These are phyloP conservation scores for Pulicaria dysenterica DNA, from an alignment of 129 eudicot species.

Conservation along the genomic window DNA sequence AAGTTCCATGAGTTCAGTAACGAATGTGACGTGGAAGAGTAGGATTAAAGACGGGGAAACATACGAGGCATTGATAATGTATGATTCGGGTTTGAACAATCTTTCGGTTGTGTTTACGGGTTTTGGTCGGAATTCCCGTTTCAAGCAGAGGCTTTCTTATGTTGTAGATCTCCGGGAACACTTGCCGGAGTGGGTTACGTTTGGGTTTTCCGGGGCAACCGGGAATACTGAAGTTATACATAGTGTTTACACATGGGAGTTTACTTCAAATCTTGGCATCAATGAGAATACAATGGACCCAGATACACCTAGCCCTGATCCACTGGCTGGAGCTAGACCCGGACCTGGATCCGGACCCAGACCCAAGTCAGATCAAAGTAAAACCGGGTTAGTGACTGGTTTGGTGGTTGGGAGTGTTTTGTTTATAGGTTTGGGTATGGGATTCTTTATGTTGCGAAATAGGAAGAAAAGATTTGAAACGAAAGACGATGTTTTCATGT, in stretches of 20 bases:
- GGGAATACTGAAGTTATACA: slow-evolving; percentile 38
- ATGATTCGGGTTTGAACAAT: slow-evolving; percentile 34
- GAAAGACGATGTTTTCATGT: slow-evolving; percentile 10
- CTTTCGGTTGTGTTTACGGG: slow-evolving; percentile 42
- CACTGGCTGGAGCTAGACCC: not conserved
- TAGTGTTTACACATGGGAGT: slow-evolving; percentile 47
- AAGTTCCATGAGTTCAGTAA: slow-evolving; percentile 36
- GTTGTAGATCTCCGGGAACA: slow-evolving; percentile 45
- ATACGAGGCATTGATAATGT: slow-evolving; percentile 42
- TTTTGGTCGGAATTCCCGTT: not conserved
- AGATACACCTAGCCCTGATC: not conserved
- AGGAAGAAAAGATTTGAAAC: slow-evolving; percentile 20
- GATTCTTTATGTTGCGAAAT: slow-evolving; percentile 18
- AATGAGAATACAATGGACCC: slow-evolving; percentile 25
- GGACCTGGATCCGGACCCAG: not conserved
- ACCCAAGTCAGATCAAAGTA: slow-evolving; percentile 20
- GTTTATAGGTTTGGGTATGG: slow-evolving; percentile 23
- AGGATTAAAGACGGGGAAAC: slow-evolving; percentile 32
- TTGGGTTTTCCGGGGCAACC: slow-evolving; percentile 57
- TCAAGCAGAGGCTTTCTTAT: slow-evolving; percentile 28
- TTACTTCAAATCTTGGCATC: slow-evolving; percentile 40
- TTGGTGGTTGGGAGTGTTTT: slow-evolving; percentile 28
- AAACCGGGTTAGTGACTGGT: slow-evolving; percentile 24
- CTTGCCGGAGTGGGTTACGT: slow-evolving; percentile 47
- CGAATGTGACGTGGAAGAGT: slow-evolving; percentile 37